Percentiles rank a stretch among this genome's conserved stretches.
phyloP scores from a whole-genome alignment of 495 filamentous ascomycete genomes.

The Penicillium roqueforti region DNA sequence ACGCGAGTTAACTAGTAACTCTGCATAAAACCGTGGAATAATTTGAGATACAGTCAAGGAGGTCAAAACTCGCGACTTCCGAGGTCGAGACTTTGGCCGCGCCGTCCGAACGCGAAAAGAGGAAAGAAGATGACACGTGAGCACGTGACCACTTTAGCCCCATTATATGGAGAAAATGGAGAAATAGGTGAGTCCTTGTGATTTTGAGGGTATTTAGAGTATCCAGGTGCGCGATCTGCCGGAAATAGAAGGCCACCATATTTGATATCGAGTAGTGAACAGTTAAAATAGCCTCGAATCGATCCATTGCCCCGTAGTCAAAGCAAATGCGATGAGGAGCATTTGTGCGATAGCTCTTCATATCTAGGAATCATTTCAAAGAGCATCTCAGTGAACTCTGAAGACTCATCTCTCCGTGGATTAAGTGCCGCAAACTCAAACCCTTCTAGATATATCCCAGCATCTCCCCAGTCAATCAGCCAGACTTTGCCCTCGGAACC shows the following conservation, averaged over 20 bases:
- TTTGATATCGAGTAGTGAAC: too few relatives aligned
- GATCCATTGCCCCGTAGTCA: background rate
- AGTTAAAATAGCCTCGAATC: background rate
- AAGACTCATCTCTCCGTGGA: background rate
- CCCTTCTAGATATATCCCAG: background rate
- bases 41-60: background rate
- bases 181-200: background rate
- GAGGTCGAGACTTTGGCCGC: background rate
- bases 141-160: conserved; percentile 27
- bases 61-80: background rate
- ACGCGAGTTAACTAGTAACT: background rate
- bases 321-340: background rate
- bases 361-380: background rate
- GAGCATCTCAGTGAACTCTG: background rate
- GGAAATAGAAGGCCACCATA: too few relatives aligned
- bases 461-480: too few relatives aligned
- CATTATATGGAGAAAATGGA: background rate
- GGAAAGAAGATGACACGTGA: conserved; percentile 17
- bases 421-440: background rate
- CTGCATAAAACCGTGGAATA: background rate
- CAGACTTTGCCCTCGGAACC: background rate
- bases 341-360: background rate
- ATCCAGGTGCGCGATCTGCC: too few relatives aligned
- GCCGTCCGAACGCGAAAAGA: background rate
- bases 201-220: too few relatives aligned